Conservation (phyloP, 2,329 filamentous ascomycete genomes). For the Neonectria neomacrospora region DNA sequence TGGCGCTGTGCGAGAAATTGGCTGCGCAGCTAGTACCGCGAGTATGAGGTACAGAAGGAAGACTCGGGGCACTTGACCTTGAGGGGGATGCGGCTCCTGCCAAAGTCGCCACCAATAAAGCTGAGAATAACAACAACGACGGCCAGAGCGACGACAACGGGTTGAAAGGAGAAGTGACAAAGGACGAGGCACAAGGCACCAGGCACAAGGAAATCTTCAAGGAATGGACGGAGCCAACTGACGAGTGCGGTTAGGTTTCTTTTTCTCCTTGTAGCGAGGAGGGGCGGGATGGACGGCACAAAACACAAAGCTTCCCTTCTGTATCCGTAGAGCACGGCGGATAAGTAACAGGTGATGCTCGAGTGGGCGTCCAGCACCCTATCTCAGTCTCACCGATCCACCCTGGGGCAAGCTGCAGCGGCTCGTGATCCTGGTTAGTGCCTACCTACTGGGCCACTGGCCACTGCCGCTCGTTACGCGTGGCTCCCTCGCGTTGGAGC, state of each 20-base stretch:
- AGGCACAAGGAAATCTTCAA: neutral
- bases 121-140: neutral
- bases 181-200: too few relatives aligned
- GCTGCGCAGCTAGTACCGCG: neutral
- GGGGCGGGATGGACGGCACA: neutral
- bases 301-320: neutral
- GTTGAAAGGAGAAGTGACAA: neutral
- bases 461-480: slow-evolving; percentile 36
- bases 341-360: slow-evolving; percentile 16
- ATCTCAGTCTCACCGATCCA: slow-evolving; percentile 30
- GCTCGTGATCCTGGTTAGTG: slow-evolving; percentile 46
- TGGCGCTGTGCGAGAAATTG: neutral
- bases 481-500: slow-evolving; percentile 31
- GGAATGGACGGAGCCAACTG: neutral
- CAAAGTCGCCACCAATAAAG: neutral
- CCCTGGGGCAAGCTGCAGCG: slow-evolving; percentile 32
- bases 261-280: neutral
- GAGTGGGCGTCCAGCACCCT: slow-evolving; percentile 26
- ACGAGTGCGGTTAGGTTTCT: too few relatives aligned
- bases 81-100: slow-evolving; percentile 3
- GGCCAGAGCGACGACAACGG: neutral
- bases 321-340: neutral
- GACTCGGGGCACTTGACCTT: neutral
- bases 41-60: slow-evolving; percentile 5
- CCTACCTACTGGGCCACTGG: neutral